phyloP scores from a whole-genome alignment of 1,284 basidiomycete genomes.

The Trametes versicolor region DNA sequence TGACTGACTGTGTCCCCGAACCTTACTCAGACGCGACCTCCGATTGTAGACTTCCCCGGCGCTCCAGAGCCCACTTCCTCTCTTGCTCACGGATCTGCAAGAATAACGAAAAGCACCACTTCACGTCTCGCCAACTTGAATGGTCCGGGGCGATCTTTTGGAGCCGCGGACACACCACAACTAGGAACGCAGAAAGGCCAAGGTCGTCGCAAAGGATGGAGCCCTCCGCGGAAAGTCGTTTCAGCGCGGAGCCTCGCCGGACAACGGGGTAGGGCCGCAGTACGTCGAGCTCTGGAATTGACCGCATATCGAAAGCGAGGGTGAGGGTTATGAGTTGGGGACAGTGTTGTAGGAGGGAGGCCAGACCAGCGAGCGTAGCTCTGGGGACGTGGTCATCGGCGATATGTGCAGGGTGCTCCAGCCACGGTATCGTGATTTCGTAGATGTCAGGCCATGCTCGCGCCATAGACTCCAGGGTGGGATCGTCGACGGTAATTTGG shows the following conservation, averaged over 20 bases:
- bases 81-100: too few relatives aligned
- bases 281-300: not conserved
- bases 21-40: too few relatives aligned
- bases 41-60: too few relatives aligned
- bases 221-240: not conserved
- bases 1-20: too few relatives aligned
- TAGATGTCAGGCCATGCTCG: not conserved
- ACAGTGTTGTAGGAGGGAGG: not conserved
- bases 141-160: too few relatives aligned
- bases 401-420: too few relatives aligned
- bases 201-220: not conserved
- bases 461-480: not conserved
- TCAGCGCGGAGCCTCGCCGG: not conserved
- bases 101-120: too few relatives aligned
- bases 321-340: not conserved
- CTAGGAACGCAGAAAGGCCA: not conserved
- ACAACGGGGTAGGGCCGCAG: not conserved
- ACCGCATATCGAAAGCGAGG: not conserved
- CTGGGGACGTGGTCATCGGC: not conserved
- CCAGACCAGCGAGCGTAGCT: not conserved
- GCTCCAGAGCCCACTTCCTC: too few relatives aligned
- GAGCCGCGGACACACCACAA: not conserved
- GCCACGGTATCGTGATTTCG: not conserved
- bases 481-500: not conserved
- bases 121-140: too few relatives aligned